Conservation (phyloP, 805 yeast genomes). For the Pichia scutulata region DNA sequence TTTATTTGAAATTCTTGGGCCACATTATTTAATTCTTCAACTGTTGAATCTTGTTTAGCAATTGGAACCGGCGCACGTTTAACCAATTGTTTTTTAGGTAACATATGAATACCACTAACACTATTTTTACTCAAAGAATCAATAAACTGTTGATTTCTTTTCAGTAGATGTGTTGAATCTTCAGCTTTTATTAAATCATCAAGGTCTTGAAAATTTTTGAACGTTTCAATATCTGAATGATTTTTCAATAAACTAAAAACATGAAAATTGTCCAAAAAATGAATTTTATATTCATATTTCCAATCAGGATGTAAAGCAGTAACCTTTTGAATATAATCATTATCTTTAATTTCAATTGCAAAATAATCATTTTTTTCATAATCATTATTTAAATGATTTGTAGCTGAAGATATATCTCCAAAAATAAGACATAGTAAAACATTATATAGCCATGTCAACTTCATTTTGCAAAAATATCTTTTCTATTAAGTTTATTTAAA, state of each 20-base stretch:
- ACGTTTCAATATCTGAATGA: conserved; percentile 25
- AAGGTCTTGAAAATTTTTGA: conserved; percentile 31
- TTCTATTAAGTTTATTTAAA: not conserved
- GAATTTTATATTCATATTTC: conserved; percentile 56
- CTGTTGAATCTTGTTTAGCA: conserved; percentile 43
- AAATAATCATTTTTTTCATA: conserved; percentile 7
- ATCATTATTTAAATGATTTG: not conserved
- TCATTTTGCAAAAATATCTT: not conserved
- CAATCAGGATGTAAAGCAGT: conserved; percentile 34
- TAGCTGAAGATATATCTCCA: not conserved
- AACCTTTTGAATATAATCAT: conserved; percentile 23
- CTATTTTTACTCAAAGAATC: conserved; percentile 26
- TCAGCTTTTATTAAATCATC: conserved; percentile 13
- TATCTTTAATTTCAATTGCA: conserved; percentile 2
- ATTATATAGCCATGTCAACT: not conserved
- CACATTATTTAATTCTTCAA: conserved; percentile 38
- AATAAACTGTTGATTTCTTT: conserved; percentile 15
- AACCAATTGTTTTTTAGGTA: conserved; percentile 45
- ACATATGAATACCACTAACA: conserved; percentile 43
- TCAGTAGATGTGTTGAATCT: not conserved
- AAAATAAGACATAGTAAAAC: not conserved
- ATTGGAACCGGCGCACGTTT: conserved; percentile 52
- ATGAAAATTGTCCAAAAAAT: conserved; percentile 53
- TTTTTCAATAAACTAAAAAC: conserved; percentile 52
- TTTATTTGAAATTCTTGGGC: conserved; percentile 49